Base-by-base conservation (phyloP, 257 asterid genomes). In the Salvia hispanica region DNA sequence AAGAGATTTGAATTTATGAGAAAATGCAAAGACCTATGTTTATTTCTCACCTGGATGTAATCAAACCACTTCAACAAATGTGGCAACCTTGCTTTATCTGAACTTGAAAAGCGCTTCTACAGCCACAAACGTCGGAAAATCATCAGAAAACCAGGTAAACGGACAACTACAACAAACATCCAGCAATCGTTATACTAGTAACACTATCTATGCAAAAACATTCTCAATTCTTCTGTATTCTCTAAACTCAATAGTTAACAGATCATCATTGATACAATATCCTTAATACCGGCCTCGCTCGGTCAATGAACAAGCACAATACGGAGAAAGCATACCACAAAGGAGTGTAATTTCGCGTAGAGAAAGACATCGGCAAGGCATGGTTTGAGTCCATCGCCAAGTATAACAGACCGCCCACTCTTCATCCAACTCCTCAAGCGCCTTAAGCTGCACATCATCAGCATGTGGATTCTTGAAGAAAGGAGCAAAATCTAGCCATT, bases 31-130 rank as follows among this genome's bases (percentile, higher is more conserved):
- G 36, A 47, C 16, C 25, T 7, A 58, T 4, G 10, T 13, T 33
- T 25, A 18, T 33, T 42, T 16, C 64, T 48, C 72, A 91, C 97
- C 97, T 91, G 99, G 72, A 94, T 83, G 79, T 91, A 88, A 72
- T 82, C 93, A 79, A 80, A 71, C 97, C 97, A 88, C 79, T 96
- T 86, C 74, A 85, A 62, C 77, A 94, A 71, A 76, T 91, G 92
- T 39, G 95, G 95, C 66, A 90, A n/a, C 54, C 81, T 86, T 53
- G 72, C 85, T 81, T 72, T 79, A 55, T 86, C 93, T 7, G 83
- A 69, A 54, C 76, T 72, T 36, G 95, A 79, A 69, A 85, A 85
- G 71, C 84, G 80, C 77, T 71, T 55, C 99, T 93, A 82, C 40
- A 66, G 66, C 64, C 48, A 15, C 44, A 63, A 18, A 66, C 40